These are phyloP conservation scores for Escallonia rubra DNA, from an alignment of 129 eudicot genomes.

Conservation along the genomic window DNA sequence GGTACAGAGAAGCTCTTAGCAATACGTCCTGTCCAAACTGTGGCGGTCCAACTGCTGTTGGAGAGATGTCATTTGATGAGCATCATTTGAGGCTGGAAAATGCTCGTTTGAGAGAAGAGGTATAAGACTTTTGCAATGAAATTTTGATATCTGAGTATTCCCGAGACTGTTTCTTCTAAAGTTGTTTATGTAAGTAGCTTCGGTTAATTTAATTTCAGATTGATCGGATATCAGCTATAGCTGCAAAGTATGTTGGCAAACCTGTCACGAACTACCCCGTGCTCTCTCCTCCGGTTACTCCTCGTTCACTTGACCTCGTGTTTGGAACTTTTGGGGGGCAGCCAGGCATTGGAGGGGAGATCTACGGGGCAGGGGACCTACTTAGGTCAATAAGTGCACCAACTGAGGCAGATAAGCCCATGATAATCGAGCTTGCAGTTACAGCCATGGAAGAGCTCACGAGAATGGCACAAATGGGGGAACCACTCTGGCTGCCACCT, in stretches of 20 bases:
- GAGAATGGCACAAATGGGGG: conserved; percentile 41
- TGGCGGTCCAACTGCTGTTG: conserved; percentile 55
- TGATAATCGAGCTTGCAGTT: conserved; percentile 57
- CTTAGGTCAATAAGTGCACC: conserved; percentile 37
- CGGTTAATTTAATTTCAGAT: conserved; percentile 27
- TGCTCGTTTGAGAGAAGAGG: conserved; percentile 54
- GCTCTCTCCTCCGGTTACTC: conserved; percentile 25
- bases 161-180: neutral
- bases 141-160: no score
- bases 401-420: conserved; percentile 42
- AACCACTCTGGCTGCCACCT: conserved; percentile 50
- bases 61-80: conserved; percentile 59
- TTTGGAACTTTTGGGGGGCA: conserved; percentile 34
- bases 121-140: conserved; percentile 1
- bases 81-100: conserved; percentile 57
- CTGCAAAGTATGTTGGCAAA: conserved; percentile 78
- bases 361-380: conserved; percentile 39
- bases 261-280: conserved; percentile 36
- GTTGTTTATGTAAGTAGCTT: neutral
- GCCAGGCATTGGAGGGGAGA: conserved; percentile 30
- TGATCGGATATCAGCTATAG: conserved; percentile 68
- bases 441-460: conserved; percentile 64
- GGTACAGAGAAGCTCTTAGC: conserved; percentile 46
- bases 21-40: conserved; percentile 53
- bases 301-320: conserved; percentile 28